Evolutionary conservation across 2,329 filamentous ascomycete species (phyloP).

Genomic region (Zymoseptoria brevis): DNA sequence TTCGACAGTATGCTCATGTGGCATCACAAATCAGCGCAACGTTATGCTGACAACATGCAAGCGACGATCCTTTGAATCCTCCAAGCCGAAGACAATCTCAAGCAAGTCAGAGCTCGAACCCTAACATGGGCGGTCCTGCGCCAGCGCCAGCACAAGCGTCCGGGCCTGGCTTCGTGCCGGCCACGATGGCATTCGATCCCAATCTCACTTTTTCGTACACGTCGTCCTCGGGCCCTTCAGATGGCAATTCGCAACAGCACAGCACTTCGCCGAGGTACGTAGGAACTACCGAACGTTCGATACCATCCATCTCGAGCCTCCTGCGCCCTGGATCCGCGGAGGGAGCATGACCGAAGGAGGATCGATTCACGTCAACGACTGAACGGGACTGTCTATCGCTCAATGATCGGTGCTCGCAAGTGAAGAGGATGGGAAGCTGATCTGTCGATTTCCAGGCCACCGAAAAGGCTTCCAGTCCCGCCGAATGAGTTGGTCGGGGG

Average conservation of each 20-base stretch:
- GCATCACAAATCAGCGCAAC: neutral
- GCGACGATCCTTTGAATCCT: conserved; percentile 18
- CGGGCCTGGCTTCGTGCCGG: neutral
- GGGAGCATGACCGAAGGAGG: neutral
- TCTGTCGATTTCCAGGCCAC: conserved; percentile 10
- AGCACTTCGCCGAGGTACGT: neutral
- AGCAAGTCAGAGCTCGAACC: conserved; percentile 16
- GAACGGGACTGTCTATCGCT: neutral
- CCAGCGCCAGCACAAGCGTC: conserved; percentile 1
- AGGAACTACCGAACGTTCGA: neutral
- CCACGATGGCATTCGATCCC: neutral
- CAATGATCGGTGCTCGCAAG: neutral
- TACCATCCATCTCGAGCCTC: conserved; percentile 3
- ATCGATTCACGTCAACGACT: neutral
- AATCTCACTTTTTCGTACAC: conserved; percentile 2
- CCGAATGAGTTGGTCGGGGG: conserved; percentile 7
- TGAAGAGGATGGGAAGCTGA: neutral
- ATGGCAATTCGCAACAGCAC: conserved; percentile 5
- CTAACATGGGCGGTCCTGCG: conserved; percentile 3
- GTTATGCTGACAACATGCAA: conserved; percentile 1
- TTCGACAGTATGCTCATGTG: conserved; percentile 36
- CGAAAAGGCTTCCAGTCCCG: conserved; percentile 12
- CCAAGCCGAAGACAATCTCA: conserved; percentile 17
- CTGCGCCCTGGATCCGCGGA: conserved; percentile 16
- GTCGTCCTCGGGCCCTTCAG: conserved; percentile 1